A percentile compares a stretch with the other conserved stretches of the same genome.
Conservation (phyloP, 1,139 yeast species). For the Blastobotrys persicus region DNA sequence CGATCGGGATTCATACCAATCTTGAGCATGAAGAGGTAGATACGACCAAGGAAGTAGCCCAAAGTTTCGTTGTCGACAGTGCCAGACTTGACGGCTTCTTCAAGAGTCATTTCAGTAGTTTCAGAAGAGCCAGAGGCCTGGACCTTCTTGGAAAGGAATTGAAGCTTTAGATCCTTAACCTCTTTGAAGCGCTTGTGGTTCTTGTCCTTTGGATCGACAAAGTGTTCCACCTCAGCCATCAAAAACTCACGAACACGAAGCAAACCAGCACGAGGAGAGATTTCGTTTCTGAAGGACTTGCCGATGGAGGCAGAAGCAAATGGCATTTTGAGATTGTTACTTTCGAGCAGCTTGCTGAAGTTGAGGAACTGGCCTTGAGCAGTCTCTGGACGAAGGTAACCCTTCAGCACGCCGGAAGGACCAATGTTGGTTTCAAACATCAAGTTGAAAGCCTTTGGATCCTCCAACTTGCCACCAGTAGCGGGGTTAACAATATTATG, state of each 20-base stretch:
- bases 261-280: constrained; percentile 96
- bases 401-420: constrained; percentile 94
- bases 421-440: constrained; percentile 99
- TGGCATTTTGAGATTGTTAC: constrained; percentile 96
- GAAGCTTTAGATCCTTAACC: constrained; percentile 68
- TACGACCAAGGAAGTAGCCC: constrained; percentile 95
- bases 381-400: constrained; percentile 96
- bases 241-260: constrained; percentile 97
- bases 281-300: constrained; percentile 97
- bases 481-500: constrained; percentile 87
- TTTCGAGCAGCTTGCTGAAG: constrained; percentile 88
- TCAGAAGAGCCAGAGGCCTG: constrained; percentile 84
- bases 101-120: constrained; percentile 63
- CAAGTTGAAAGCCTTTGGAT: constrained; percentile 92
- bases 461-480: constrained; percentile 80
- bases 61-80: constrained; percentile 96
- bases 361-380: constrained; percentile 99
- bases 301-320: constrained; percentile 99
- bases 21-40: constrained; percentile 74
- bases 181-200: constrained; percentile 75
- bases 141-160: constrained; percentile 77
- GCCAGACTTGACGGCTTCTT: constrained; percentile 83
- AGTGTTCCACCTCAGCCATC: constrained; percentile 99
- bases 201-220: constrained; percentile 89
- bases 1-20: constrained; percentile 86